These are phyloP conservation scores for Cryptococcus floricola DNA, from an alignment of 1,284 basidiomycete genomes.

Conservation along the genomic window DNA sequence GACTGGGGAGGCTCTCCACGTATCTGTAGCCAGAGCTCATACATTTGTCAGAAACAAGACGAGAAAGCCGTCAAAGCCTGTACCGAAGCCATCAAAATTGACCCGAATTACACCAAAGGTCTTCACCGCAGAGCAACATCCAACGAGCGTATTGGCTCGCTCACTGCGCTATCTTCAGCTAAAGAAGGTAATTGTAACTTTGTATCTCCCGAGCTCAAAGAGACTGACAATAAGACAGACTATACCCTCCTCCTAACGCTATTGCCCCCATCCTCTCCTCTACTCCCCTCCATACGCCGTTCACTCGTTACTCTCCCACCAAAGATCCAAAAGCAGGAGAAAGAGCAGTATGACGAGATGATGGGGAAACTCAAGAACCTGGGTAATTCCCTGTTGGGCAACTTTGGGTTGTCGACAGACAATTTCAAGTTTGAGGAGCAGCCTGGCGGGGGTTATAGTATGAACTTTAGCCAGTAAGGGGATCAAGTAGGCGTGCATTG, in stretches of 20 bases:
- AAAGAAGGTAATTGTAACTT: slow-evolving; percentile 64
- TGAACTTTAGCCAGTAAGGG: slow-evolving; percentile 64
- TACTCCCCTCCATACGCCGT: slow-evolving; percentile 54
- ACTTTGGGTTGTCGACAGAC: slow-evolving; percentile 80
- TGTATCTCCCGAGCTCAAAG: slow-evolving; percentile 3
- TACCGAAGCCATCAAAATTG: slow-evolving; percentile 60
- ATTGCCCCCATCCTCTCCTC: slow-evolving; percentile 58
- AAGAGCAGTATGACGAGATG: slow-evolving; percentile 89
- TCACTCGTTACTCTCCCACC: slow-evolving; percentile 60
- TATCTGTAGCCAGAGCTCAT: neutral
- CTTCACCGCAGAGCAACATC: slow-evolving; percentile 79
- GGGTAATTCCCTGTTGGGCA: slow-evolving; percentile 86
- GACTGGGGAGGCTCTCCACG: neutral
- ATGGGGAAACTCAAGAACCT: slow-evolving; percentile 85
- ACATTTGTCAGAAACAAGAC: slow-evolving; percentile 49
- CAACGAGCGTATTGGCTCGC: slow-evolving; percentile 74
- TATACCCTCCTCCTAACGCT: slow-evolving; percentile 66
- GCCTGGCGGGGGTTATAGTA: slow-evolving; percentile 86
- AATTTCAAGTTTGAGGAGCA: slow-evolving; percentile 94
- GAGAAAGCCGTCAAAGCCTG: slow-evolving; percentile 50
- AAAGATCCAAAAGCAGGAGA: slow-evolving; percentile 64
- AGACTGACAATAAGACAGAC: slow-evolving; percentile 54
- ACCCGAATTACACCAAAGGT: slow-evolving; percentile 80
- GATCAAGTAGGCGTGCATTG: too few species aligned
- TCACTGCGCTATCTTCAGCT: slow-evolving; percentile 74